A percentile compares a stretch with the other conserved stretches of the same genome.
phyloP scores from a whole-genome alignment of 306 rosid genomes.

The Quercus suber region DNA sequence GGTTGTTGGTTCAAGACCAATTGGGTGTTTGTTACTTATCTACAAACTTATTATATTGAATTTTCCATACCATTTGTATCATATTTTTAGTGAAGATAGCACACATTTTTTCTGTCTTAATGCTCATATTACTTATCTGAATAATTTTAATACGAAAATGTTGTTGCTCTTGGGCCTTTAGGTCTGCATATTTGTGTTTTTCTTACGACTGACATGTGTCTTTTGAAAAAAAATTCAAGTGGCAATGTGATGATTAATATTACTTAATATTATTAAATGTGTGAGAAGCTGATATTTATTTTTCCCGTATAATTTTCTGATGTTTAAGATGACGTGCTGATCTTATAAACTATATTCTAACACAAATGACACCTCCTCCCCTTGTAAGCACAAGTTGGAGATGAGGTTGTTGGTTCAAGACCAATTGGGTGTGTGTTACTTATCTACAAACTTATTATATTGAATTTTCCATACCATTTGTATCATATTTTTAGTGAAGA shows the following conservation, averaged over 20 bases:
- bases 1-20: neutral
- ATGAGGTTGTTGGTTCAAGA: neutral
- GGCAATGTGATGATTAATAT: too few species aligned
- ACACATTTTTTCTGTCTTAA: constrained; percentile 1
- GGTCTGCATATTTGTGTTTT: too few species aligned
- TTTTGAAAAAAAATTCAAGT: too few species aligned
- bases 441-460: neutral
- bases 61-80: neutral
- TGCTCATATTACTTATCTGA: neutral
- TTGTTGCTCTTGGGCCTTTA: constrained; percentile 10
- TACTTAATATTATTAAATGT: too few species aligned
- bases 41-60: neutral
- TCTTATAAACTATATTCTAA: too few species aligned
- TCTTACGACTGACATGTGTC: too few species aligned
- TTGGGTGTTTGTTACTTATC: neutral
- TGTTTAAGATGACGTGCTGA: too few species aligned
- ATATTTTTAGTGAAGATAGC: neutral
- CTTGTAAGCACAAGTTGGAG: too few species aligned
- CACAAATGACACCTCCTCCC: too few species aligned
- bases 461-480: neutral
- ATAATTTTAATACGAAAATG: neutral
- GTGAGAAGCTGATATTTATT: too few species aligned
- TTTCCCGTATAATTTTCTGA: too few species aligned
- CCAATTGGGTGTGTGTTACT: neutral
- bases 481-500: neutral